These are phyloP conservation scores for Ophiocordyceps unilateralis DNA, from an alignment of 2,329 filamentous ascomycete genomes.

Conservation along the genomic window DNA sequence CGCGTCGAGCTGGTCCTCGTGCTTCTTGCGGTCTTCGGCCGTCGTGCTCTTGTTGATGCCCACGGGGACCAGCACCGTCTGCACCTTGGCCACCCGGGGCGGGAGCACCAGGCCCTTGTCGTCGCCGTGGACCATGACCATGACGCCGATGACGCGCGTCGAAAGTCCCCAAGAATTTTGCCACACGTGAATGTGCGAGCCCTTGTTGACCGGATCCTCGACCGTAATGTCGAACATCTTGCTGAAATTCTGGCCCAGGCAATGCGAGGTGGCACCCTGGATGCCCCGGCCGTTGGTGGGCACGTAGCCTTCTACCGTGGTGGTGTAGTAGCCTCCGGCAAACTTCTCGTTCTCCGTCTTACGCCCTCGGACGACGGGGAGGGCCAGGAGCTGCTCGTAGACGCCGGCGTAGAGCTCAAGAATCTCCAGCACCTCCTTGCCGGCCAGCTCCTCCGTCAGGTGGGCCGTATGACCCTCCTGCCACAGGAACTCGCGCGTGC, in stretches of 20 bases:
- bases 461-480: conserved; percentile 91
- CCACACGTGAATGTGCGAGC: conserved; percentile 74
- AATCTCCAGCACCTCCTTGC: conserved; percentile 78
- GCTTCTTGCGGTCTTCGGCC: conserved; percentile 58
- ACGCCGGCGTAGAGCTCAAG: conserved; percentile 83
- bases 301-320: conserved; percentile 93
- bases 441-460: conserved; percentile 65
- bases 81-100: conserved; percentile 72
- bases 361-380: conserved; percentile 79
- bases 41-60: conserved; percentile 80
- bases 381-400: conserved; percentile 84
- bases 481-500: conserved; percentile 93
- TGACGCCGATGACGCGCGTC: conserved; percentile 91
- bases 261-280: conserved; percentile 89
- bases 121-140: conserved; percentile 97
- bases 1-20: conserved; percentile 58
- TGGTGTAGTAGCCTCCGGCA: conserved; percentile 89
- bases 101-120: conserved; percentile 90
- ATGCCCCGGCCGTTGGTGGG: conserved; percentile 91
- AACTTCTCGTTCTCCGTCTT: conserved; percentile 99
- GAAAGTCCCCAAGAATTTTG: conserved; percentile 99
- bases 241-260: conserved; percentile 91
- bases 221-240: conserved; percentile 99
- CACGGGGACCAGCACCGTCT: conserved; percentile 78
- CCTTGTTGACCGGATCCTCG: conserved; percentile 74